Evolutionary conservation across 2,329 filamentous ascomycete genomes (phyloP), one percentile per base, ranked within the genome.

Genomic region (Atkinsonella texensis): DNA sequence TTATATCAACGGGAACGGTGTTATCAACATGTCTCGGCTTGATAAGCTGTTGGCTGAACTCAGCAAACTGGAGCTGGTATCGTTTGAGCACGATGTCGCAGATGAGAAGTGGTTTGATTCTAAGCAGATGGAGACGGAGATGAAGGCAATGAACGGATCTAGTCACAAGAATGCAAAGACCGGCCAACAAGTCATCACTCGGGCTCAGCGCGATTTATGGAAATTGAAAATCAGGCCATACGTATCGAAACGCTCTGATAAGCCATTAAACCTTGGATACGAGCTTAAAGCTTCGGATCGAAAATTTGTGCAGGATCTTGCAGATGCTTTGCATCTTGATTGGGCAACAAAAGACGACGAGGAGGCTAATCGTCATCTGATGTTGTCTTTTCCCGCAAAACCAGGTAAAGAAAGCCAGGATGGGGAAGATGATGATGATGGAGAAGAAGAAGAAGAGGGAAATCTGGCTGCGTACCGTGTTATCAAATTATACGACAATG

Each of bases 1-100:
- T 5, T 98, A 97, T 67, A 91, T 98, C 69, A 98, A 98, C 68
- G 89, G 98, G 65, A 83, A 86, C 51, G 94, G 93, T 62, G 83
- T 87, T 46, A 95, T 98, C 68, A 94, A 97, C 64, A 74, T 98
- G 64, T 71, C 84, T 56, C 81, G 93, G 52, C 73, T 98, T 54
- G 80, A 81, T 49, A 71, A 86, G 47, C 77, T 98, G 45, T 73
- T 98, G 44, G 81, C 89, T 33, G 88, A 94, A 64, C 74, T 98
- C 52, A 85, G 86, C 51, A 85, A 91, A 63, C 87, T 95, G 52
- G 93, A 98, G 67, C 85, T 86, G 63, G 80, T 86, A n/a, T 87
- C 93, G 62, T 98, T 98, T 60, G 91, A 98, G 68, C 77, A 83
- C 41, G 94, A 97, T 62, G 84, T 89, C 57, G 78, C 87, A 7